Base-by-base conservation (phyloP, 805 yeast genomes). In the Suhomyces xylopsoci region DNA sequence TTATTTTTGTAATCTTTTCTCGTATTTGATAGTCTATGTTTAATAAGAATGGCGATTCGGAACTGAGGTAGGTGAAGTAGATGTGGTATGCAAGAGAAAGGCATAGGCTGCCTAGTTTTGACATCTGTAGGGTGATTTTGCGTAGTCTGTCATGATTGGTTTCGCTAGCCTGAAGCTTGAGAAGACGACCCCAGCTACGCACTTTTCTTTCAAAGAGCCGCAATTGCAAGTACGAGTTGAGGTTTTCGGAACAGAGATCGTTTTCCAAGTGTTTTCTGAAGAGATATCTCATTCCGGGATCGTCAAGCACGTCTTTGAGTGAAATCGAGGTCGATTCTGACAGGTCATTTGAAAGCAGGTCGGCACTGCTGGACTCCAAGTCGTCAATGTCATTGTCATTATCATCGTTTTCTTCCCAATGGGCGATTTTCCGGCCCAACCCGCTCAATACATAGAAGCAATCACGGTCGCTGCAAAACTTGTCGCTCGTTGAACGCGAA, bases 261-360 rank as follows among this genome's bases (percentile, higher is more conserved):
- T 75, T 78, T 48, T 79, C 82, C 49, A 90, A 65, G 63, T 88
- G 90, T n/a, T 73, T 71, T 55, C 83, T 76, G 67, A 90, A 88
- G 8, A 89, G 66, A 51, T 81, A 82, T 50, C 87, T 75, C 72
- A 85, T 70, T 0, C 94, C 97, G 0, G 96, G 96, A 64, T 90
- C 96, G 8, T 69, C 67, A 8, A 90, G 62, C 3, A 86, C 74
- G 7, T 76, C 76, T 30, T 72, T 67, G 20, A 81, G 61, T 9
- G 45, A 20, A 42, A 15, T 14, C 7, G 42, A n/a, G 7, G 20
- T 19, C 34, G 34, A n/a, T n/a, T 7, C 36, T 2, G 17, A 28
- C 32, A 28, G 36, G 36, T n/a, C 36, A 12, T 5, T 4, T 1
- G 34, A 30, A 12, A 28, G 15, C 30, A 41, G 24, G 15, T n/a